Conservation (phyloP, 495 filamentous ascomycete genomes). For the Penicillium macrosclerotiorum region DNA sequence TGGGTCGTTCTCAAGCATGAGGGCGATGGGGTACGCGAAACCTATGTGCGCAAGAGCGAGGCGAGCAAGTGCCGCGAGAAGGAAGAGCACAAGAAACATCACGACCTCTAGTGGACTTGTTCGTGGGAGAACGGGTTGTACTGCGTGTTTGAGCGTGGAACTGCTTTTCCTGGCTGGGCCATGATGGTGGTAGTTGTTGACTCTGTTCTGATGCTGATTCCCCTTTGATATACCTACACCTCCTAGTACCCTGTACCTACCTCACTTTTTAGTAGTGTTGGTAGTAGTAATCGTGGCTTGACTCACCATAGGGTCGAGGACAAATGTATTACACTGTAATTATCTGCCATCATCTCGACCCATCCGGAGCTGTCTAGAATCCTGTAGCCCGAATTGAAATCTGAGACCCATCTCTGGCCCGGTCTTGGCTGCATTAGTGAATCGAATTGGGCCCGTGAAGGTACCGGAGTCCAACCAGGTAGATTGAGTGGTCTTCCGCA, state of each 20-base stretch:
- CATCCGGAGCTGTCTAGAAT: slow-evolving; percentile 15
- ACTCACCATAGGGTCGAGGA: too few species aligned
- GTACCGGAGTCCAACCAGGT: too few species aligned
- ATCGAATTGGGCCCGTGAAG: too few species aligned
- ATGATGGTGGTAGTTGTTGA: too few species aligned
- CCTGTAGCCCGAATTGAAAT: slow-evolving; percentile 13
- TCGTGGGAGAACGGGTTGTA: too few species aligned
- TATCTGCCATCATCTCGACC: not conserved
- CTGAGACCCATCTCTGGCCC: not conserved
- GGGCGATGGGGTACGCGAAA: slow-evolving; percentile 66
- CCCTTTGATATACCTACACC: not conserved
- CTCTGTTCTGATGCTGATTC: too few species aligned
- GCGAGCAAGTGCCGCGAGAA: slow-evolving; percentile 26
- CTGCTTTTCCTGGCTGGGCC: too few species aligned
- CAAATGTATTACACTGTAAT: not conserved
- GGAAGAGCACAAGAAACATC: not conserved
- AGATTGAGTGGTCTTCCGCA: too few species aligned
- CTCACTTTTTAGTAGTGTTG: too few species aligned
- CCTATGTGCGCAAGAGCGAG: slow-evolving; percentile 47
- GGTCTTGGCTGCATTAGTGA: slow-evolving; percentile 1
- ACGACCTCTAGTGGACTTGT: not conserved
- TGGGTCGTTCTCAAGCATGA: slow-evolving; percentile 66
- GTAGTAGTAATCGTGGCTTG: too few species aligned
- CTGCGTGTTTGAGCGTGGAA: too few species aligned
- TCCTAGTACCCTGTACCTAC: too few species aligned